Conservation (phyloP, 768 basidiomycete species). For the Russula dissimulans region DNA sequence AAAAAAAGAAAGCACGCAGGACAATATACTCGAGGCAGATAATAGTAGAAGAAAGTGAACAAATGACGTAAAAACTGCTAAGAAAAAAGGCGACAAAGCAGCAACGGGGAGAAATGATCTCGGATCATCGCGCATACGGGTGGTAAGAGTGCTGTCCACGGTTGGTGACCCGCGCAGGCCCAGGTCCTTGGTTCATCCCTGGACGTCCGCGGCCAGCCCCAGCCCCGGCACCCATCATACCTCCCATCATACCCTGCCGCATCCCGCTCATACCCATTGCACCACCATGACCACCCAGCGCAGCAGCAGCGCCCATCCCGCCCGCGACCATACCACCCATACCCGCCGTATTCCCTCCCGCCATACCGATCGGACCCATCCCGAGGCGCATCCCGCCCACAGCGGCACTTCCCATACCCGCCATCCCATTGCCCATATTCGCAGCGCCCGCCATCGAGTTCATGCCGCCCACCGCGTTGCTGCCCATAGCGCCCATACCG, state of each 20-base stretch:
- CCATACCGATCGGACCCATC: constrained; percentile 22
- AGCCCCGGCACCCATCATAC: constrained; percentile 25
- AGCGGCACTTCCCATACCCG: constrained; percentile 27
- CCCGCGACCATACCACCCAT: constrained; percentile 23
- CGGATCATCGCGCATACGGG: constrained; percentile 54
- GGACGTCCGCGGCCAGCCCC: constrained; percentile 54
- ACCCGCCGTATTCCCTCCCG: not conserved
- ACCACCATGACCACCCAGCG: constrained; percentile 22
- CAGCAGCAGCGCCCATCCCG: constrained; percentile 28
- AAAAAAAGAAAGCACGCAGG: too few relatives aligned
- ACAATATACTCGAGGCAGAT: too few relatives aligned
- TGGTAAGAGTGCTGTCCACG: constrained; percentile 78
- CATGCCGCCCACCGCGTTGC: constrained; percentile 45
- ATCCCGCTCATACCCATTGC: constrained; percentile 31
- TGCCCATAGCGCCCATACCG: constrained; percentile 27
- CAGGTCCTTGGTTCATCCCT: constrained; percentile 44
- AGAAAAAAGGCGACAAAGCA: too few relatives aligned
- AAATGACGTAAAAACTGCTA: too few relatives aligned
- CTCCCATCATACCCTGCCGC: constrained; percentile 15
- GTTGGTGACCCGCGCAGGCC: constrained; percentile 43
- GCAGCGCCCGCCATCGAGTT: constrained; percentile 21
- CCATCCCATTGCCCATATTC: constrained; percentile 21
- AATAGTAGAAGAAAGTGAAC: too few relatives aligned
- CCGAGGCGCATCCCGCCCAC: constrained; percentile 26
- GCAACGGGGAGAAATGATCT: too few relatives aligned